Evolutionary conservation across 1,284 basidiomycete species (phyloP), one percentile per base, ranked within the genome.

Genomic region (Laetiporus sulphureus): DNA sequence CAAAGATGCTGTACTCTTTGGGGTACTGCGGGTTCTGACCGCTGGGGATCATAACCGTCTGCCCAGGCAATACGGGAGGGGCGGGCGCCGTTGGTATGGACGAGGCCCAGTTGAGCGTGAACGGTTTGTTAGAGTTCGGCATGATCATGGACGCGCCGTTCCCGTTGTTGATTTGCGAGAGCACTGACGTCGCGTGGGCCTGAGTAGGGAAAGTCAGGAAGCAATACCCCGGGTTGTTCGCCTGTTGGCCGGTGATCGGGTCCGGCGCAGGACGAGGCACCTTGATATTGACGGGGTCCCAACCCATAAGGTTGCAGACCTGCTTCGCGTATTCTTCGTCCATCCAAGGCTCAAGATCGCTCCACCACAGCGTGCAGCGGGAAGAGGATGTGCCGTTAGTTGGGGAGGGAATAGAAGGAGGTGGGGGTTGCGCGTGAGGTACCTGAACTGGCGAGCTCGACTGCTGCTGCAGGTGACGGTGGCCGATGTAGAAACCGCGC

Each of bases 1-100:
- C 90, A 54, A 93, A 93, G 44, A 93, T 90, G 60, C 85, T 90
- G 58, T 86, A 91, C 64, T 93, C 91, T 60, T 82, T 86, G 27
- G 80, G 76, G 49, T 75, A 83, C 54, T 77, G 79, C 41, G 76
- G 78, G 32, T 69, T 66, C 39, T 66, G 55, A 12, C 60, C 59
- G 22, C 56, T 57, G 3, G 58, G 57, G 21, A 58, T 53, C 12
- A 56, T 54, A 44, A 59, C 53, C 3, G 67, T 52, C 54, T 41
- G 60, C 46, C 50, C 61, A 51, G 38, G 58, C 52, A 37, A 65
- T 53, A 41, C 65, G 48, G 56, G 63, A 55, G 42, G 67, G 48
- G 50, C 63, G 53, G 70, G 50, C 37, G 72, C 57, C 41, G 63
- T 65, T 39, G 76, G 71, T 40, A 75, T 65, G 4, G 80, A 75